These are phyloP conservation scores for Fusarium brachygibbosum DNA, from an alignment of 2,329 filamentous ascomycete species.

Conservation along the genomic window DNA sequence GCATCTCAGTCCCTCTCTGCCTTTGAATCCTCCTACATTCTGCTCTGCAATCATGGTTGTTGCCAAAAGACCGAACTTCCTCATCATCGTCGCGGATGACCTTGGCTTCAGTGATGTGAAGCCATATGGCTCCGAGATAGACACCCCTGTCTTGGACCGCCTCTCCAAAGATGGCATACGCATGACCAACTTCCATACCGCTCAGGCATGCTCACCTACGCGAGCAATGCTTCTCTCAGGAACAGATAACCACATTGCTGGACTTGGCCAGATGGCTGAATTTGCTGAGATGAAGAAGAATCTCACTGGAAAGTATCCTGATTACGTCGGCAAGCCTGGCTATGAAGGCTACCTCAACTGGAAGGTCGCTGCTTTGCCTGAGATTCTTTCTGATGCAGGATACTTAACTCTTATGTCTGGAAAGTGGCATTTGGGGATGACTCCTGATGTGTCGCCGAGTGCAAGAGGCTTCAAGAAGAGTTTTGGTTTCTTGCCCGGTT, in stretches of 20 bases:
- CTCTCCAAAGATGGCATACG: slow-evolving; percentile 63
- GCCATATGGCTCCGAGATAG: slow-evolving; percentile 67
- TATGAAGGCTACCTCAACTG: slow-evolving; percentile 54
- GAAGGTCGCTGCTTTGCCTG: slow-evolving; percentile 48
- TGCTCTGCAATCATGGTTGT: neutral
- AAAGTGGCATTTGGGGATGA: slow-evolving; percentile 53
- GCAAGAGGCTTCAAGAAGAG: slow-evolving; percentile 57
- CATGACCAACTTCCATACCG: slow-evolving; percentile 71
- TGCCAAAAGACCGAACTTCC: slow-evolving; percentile 45
- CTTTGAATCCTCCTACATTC: too few species aligned
- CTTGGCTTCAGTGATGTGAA: slow-evolving; percentile 46
- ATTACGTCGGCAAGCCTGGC: slow-evolving; percentile 39
- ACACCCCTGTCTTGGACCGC: slow-evolving; percentile 67
- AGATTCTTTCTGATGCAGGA: slow-evolving; percentile 50
- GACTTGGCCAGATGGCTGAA: slow-evolving; percentile 68
- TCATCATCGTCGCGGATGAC: slow-evolving; percentile 49
- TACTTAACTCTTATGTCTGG: slow-evolving; percentile 52
- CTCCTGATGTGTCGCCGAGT: neutral
- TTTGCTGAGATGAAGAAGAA: slow-evolving; percentile 19
- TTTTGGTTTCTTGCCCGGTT: slow-evolving; percentile 59
- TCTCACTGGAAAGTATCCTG: slow-evolving; percentile 2
- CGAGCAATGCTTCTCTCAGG: slow-evolving; percentile 72
- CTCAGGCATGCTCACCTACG: slow-evolving; percentile 70
- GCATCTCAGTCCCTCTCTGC: too few species aligned
- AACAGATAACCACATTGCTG: slow-evolving; percentile 67